Evolutionary conservation across 768 basidiomycete genomes (phyloP), one percentile per base, ranked within the genome.

Genomic region (Cystofilobasidium ferigula): DNA sequence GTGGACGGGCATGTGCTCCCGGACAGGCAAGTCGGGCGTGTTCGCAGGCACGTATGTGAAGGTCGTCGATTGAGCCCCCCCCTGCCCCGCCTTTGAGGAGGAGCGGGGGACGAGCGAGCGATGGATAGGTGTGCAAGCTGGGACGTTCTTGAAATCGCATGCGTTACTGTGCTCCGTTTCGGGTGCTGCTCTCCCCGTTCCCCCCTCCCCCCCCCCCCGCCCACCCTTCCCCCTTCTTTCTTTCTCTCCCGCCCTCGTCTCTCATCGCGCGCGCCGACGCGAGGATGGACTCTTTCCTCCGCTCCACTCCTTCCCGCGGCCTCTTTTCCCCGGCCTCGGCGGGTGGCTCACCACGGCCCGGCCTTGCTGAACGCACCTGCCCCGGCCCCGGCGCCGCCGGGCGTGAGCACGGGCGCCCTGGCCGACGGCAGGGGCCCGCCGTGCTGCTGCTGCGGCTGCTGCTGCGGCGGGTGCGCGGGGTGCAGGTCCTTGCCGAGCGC

Each of bases 1-100:
- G 63, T 64, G 63, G 63, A 64, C 57, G 3, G 63, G 63, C 45
- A 57, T 36, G 22, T 43, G 58, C 22, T 57, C 45, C 9, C 9
- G 12, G 8, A 22, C 14, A 2, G 34, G 43, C 3, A 20, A 24
- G 43, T 1, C 30, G 2, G 63, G 63, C 1, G n/a, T 43, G n/a
- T 64, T 64, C 63, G 57, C 63, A 1, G 57, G 45, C 22, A 64
- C 40, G 22, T 64, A 64, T 35, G 45, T 64, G 6, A 42, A 64
- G 56, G 18, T 64, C 26, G 63, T 51, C n/a, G 30, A 54, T 28
- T 54, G 51, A 54, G 30, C 18, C 28, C 51, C 4, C 28, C 28
- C 6, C 5, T 26, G 20, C 30, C 7, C 7, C 2, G 20, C 20
- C 7, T 32, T 30, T 1, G 10, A 54, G 26, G 2, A 2, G 28